These are phyloP conservation scores for Raphanus raphanistrum DNA, from an alignment of 345 rosid genomes.

Conservation along the genomic window DNA sequence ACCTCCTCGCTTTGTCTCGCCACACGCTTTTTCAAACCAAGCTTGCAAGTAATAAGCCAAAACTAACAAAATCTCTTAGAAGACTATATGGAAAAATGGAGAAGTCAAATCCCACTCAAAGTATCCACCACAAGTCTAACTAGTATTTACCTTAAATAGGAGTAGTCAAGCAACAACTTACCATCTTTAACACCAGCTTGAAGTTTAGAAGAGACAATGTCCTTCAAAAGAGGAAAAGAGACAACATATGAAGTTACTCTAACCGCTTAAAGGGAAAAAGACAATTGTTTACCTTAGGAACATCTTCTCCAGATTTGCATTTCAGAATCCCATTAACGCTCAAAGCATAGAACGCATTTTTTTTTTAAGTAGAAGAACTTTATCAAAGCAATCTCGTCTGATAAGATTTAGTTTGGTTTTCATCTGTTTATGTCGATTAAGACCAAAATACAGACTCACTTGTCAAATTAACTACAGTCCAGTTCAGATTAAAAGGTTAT, in stretches of 20 bases:
- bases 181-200: constrained; percentile 62
- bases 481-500: not conserved
- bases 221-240: constrained; percentile 46
- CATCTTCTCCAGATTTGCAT: constrained; percentile 49
- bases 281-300: constrained; percentile 54
- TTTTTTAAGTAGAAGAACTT: constrained; percentile 64
- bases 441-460: not conserved
- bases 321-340: constrained; percentile 64
- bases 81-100: not conserved
- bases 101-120: too few relatives aligned
- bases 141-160: constrained; percentile 68
- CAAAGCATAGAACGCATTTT: constrained; percentile 67
- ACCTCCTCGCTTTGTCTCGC: too few relatives aligned
- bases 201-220: constrained; percentile 56
- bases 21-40: too few relatives aligned
- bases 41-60: not conserved
- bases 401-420: too few relatives aligned
- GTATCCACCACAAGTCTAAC: not conserved
- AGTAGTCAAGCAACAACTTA: constrained; percentile 69
- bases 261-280: not conserved
- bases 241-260: constrained; percentile 1
- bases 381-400: too few relatives aligned
- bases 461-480: too few relatives aligned
- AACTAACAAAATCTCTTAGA: not conserved
- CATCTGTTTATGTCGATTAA: too few relatives aligned